Evolutionary conservation across 1,284 basidiomycete species (phyloP), one percentile per base, ranked within the genome.

Genomic region (Athelia psychrophila): DNA sequence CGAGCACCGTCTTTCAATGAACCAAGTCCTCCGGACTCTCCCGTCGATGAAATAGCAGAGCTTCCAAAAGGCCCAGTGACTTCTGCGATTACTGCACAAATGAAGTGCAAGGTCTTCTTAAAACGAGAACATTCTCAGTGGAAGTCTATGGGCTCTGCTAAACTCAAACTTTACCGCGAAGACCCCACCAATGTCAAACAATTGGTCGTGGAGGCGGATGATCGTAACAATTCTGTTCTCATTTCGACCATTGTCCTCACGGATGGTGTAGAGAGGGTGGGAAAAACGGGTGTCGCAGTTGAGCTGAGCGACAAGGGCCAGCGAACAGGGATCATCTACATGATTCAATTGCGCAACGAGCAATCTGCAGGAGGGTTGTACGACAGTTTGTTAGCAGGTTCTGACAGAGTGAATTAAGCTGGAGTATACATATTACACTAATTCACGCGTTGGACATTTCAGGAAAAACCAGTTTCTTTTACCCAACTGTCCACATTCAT

Each of bases 71-170:
- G 87, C 1, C 91, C 92, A 1, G 79, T 87, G 24, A 86, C 82
- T 19, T 84, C 89, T 6, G 75, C 81, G 12, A 76, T 98, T 48
- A 83, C 89, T 3, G 93, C 92, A n/a, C 86, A 93, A 64, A 98
- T 97, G 92, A 95, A 96, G 68, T 98, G 96, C 82, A 98, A 99
- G 71, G 87, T 98, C 30, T 99, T 98, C 75, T 75, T 97, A 51
- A 91, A 99, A 68, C 94, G 97, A 64, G 86, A 91, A 36, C 95
- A 98, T 66, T 88, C 88, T 22, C 93, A 98, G 68, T 99, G 97
- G 97, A 99, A 98, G 75, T 86, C 91, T 2, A 76, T 99, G 36
- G 97, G 97, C 2, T 77, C 88, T 12, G 94, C 92, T 5, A 86
- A 87, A 61, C 78, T 99, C 56, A 95, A 92, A 66, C 75, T 98